Evolutionary conservation across 208 protist species (phyloP).

Genomic region (Acanthamoeba sp.): DNA sequence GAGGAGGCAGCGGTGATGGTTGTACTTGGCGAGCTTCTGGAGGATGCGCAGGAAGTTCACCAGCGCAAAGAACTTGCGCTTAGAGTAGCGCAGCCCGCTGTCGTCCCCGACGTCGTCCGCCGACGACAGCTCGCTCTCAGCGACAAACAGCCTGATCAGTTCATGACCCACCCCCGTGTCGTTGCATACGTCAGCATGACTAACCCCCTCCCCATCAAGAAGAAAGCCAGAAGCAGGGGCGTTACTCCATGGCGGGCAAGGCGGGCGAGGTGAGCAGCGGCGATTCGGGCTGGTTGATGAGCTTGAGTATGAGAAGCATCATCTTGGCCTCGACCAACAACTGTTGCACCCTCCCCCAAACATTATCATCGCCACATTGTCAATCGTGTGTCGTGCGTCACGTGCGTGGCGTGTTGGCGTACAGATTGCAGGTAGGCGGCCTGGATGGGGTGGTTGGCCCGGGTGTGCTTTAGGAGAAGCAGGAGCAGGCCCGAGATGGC

Average conservation of each 20-base stretch:
- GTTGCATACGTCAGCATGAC: too few species aligned
- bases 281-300: constrained; percentile 52
- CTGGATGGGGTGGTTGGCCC: constrained; percentile 66
- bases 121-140: not conserved
- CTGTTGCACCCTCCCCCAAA: not conserved
- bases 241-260: constrained; percentile 13
- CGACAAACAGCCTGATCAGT: constrained; percentile 34
- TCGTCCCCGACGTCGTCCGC: not conserved
- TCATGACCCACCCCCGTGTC: too few species aligned
- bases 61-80: constrained; percentile 66
- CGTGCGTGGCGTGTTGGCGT: not conserved
- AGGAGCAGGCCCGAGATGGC: constrained; percentile 65
- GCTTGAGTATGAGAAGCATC: constrained; percentile 69
- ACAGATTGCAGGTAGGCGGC: constrained; percentile 56
- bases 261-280: constrained; percentile 20
- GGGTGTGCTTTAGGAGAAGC: constrained; percentile 70
- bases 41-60: constrained; percentile 73
- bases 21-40: constrained; percentile 60
- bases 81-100: not conserved
- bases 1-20: constrained; percentile 24
- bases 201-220: too few species aligned
- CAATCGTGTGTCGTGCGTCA: not conserved
- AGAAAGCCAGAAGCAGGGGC: not conserved
- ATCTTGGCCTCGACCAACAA: constrained; percentile 72
- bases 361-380: not conserved